Evolutionary conservation across 2,329 filamentous ascomycete species (phyloP), one percentile per base, ranked within the genome.

Genomic region (Monilinia fructicola): DNA sequence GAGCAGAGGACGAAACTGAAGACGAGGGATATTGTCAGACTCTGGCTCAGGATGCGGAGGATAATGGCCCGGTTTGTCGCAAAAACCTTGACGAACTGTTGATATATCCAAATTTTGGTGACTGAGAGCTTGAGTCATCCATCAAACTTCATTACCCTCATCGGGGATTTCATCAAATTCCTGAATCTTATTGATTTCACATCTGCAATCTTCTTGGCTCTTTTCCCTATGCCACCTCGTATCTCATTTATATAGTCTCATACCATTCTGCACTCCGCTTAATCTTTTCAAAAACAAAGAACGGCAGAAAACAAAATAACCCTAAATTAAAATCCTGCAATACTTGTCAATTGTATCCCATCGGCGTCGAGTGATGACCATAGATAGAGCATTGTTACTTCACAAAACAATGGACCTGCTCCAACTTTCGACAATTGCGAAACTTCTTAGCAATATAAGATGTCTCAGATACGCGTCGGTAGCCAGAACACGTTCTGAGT

Each of bases 21-120:
- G 71, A 73, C 56, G 71, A 72, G 56, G 68, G 72, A 10, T 72
- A 72, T 64, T 72, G 61, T 70, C 68, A n/a, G 67, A 54, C 28
- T 44, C 28, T 31, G 16, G 18, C 40, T 21, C 6, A 21, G 18
- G 23, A 11, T 42, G 31, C 16, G 26, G n/a, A 31, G 23, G 35
- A 31, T 10, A 54, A n/a, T 12, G 4, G 26, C 11, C 14, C 16
- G 35, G 16, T 18, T 18, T 16, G 10, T n/a, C 16, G 4, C 46
- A 35, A 35, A 50, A 12, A 38, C 23, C 9, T 38, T 4, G 12
- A 58, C 23, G 42, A 35, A 50, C 4, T 21, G 16, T 38, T 54
- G 21, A 38, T 23, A 21, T 10, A 52, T 12, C 11, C 10, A 12
- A 54, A 23, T 2, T 60, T 21, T 26, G 7, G 46, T 4, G 4